Evolutionary conservation across 1,284 basidiomycete species (phyloP).

Genomic region (Cutaneotrichosporon cavernicola): DNA sequence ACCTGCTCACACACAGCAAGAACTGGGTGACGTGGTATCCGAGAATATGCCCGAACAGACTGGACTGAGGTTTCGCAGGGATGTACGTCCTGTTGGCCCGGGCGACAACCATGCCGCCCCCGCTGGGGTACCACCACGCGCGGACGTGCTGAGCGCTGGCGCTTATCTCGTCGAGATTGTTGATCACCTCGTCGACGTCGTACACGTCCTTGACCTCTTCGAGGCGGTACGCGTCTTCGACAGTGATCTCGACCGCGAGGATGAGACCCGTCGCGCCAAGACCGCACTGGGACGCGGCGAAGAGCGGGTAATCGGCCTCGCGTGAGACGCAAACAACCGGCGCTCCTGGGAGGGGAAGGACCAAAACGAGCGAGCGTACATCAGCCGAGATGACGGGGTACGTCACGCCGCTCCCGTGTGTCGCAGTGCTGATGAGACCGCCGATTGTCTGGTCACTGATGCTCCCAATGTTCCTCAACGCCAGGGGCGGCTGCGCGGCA

Average conservation of each 20-base stretch:
- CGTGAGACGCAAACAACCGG: conserved; percentile 37
- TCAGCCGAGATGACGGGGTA: conserved; percentile 82
- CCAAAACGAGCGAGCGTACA: conserved; percentile 70
- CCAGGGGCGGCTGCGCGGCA: conserved; percentile 62
- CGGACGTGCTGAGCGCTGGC: conserved; percentile 76
- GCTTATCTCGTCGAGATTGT: conserved; percentile 59
- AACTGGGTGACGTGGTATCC: conserved; percentile 77
- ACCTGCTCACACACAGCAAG: conserved; percentile 63
- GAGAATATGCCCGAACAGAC: conserved; percentile 64
- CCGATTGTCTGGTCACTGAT: conserved; percentile 95
- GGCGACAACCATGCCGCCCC: conserved; percentile 70
- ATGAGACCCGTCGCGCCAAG: conserved; percentile 92
- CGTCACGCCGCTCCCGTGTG: conserved; percentile 82
- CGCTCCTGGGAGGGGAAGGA: conserved; percentile 53
- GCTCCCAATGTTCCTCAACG: conserved; percentile 89
- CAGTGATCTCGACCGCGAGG: conserved; percentile 70
- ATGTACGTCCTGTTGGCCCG: conserved; percentile 72
- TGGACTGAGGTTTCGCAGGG: conserved; percentile 55
- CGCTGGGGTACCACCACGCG: conserved; percentile 94
- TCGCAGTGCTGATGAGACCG: conserved; percentile 91
- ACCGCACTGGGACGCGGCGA: conserved; percentile 88
- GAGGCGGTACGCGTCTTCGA: conserved; percentile 80
- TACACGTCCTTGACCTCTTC: conserved; percentile 71
- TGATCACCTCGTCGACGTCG: conserved; percentile 60
- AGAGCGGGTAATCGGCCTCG: conserved; percentile 67